Conservation (phyloP, 495 filamentous ascomycete genomes). For the Parachaetomium inaequale region DNA sequence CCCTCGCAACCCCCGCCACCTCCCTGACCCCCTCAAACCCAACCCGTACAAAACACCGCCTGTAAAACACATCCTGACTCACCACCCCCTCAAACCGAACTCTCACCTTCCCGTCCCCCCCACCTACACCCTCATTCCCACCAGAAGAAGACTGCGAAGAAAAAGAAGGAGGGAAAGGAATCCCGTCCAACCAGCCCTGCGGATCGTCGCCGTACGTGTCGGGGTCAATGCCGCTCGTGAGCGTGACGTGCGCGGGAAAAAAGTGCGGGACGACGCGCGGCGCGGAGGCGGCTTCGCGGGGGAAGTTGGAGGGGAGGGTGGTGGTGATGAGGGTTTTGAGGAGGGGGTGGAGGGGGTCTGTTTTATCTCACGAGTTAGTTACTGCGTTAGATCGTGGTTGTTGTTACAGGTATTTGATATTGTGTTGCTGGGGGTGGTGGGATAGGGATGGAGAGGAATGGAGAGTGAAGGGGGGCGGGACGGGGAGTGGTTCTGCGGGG, state of each 20-base stretch:
- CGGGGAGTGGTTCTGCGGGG: background rate
- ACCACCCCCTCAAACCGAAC: slow-evolving; percentile 24
- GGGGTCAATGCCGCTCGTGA: slow-evolving; percentile 28
- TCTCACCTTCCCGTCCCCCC: background rate
- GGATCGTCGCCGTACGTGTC: slow-evolving; percentile 20
- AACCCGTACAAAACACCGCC: slow-evolving; percentile 31
- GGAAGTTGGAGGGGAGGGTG: slow-evolving; percentile 28
- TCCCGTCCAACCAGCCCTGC: slow-evolving; percentile 28
- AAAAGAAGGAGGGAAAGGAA: slow-evolving; percentile 14
- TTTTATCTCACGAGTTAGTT: background rate
- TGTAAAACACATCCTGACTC: slow-evolving; percentile 27
- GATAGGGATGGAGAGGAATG: background rate
- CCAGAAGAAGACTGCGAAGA: background rate
- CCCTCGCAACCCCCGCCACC: slow-evolving; percentile 25
- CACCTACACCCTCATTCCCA: background rate
- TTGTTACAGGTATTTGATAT: background rate
- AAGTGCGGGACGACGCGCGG: slow-evolving; percentile 20
- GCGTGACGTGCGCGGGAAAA: slow-evolving; percentile 33
- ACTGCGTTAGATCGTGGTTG: background rate
- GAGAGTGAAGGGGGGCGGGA: background rate
- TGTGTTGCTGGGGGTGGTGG: background rate
- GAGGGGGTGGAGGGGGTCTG: slow-evolving; percentile 22
- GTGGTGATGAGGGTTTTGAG: slow-evolving; percentile 26
- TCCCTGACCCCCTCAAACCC: slow-evolving; percentile 20
- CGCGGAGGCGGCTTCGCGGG: slow-evolving; percentile 19